Evolutionary conservation across 768 basidiomycete species (phyloP), one percentile per base, ranked within the genome.

Genomic region (Leccinellum albellum): DNA sequence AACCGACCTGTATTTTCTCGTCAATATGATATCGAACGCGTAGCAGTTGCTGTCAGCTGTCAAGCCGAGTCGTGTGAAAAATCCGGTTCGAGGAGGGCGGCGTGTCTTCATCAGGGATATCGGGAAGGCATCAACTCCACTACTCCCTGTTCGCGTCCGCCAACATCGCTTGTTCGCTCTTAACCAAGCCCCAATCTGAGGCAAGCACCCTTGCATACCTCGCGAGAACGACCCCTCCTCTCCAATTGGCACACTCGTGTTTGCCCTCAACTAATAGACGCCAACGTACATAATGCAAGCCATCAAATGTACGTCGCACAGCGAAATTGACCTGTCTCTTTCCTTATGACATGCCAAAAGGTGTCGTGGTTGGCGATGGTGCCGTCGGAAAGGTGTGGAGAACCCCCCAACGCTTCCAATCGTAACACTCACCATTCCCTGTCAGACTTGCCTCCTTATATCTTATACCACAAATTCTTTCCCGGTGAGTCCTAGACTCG

Each of bases 391-490:
- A 97, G 90, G 94, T 68, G 84, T 75, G 46, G 53, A 51, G 33
- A 55, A 54, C 31, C 56, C 50, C 24, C 40, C 53, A 53, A 44
- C 54, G 49, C 12, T 40, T 28, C 28, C 32, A 56, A 32, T 28
- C 52, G 47, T 23, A 42, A 29, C 15, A 3, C 61, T 70, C 46
- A 70, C 58, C 60, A 45, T 52, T 49, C 23, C 2, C 33, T 49
- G 33, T 31, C 68, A 98, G 97, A 98, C 97, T 54, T 99, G 97
- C 76, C 86, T 99, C 58, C 83, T 99, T 68, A 99, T 99, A 72
- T 98, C 96, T 52, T 99, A 99, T 79, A 99, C 97, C 64, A 99
- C 97, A 63, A 95, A 96, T 77, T 92, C 95, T 42, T 96, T 95
- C 74, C 93, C 93, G 58, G 91, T 93, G 76, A 74, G 90, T 78